phyloP scores from a whole-genome alignment of 2,329 filamentous ascomycete species.

The Xenoacremonium recifei region DNA sequence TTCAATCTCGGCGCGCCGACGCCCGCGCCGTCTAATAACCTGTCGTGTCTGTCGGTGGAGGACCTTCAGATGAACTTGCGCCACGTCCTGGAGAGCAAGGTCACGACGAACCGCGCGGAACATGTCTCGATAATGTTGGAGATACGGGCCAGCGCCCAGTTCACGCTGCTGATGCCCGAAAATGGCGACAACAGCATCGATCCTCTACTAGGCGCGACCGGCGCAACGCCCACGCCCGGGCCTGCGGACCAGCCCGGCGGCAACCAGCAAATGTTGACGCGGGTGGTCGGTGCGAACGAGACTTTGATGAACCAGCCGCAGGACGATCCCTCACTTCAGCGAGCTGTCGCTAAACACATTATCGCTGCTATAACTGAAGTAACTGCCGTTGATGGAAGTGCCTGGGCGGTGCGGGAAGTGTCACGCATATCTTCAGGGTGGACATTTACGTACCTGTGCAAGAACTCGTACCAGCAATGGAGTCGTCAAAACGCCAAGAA shows the following conservation, averaged over 20 bases:
- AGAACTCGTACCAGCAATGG: conserved; percentile 52
- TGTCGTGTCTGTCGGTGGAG: conserved; percentile 34
- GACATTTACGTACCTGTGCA: conserved; percentile 54
- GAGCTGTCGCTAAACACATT: conserved; percentile 49
- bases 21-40: conserved; percentile 16
- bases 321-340: conserved; percentile 48
- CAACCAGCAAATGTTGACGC: conserved; percentile 29
- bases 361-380: conserved; percentile 42
- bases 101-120: conserved; percentile 47
- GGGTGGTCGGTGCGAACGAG: conserved; percentile 44
- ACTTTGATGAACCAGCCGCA: conserved; percentile 47
- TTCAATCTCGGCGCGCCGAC: conserved; percentile 30
- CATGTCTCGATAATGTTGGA: conserved; percentile 48
- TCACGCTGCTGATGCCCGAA: conserved; percentile 39
- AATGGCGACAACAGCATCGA: conserved; percentile 34
- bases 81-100: conserved; percentile 39
- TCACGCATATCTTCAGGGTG: conserved; percentile 48
- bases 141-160: conserved; percentile 42
- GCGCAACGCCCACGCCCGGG: conserved; percentile 12
- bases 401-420: conserved; percentile 47
- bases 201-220: conserved; percentile 30
- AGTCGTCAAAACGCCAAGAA: conserved; percentile 43
- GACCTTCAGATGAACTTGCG: conserved; percentile 48
- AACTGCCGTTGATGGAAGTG: conserved; percentile 45
- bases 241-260: conserved; percentile 7